Evolutionary conservation across 2,329 filamentous ascomycete genomes (phyloP).

Genomic region (Teratosphaeriaceae sp.): DNA sequence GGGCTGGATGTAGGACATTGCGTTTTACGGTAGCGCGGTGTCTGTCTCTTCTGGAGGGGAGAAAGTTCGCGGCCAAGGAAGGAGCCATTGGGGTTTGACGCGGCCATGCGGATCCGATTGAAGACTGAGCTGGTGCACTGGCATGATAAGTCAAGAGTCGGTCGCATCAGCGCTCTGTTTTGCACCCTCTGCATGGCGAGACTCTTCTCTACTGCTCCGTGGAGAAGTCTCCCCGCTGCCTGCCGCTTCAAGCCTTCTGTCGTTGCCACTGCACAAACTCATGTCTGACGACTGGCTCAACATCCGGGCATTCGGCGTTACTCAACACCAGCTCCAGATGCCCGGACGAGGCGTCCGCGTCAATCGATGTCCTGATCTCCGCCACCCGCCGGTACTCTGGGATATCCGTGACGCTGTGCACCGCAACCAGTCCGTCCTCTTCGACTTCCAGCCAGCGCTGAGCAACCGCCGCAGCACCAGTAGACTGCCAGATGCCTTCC

Average conservation of each 20-base stretch:
- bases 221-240: too few species aligned
- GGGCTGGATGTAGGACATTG: too few species aligned
- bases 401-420: constrained; percentile 8
- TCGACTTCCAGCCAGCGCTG: constrained; percentile 15
- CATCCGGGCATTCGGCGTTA: background rate
- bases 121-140: too few species aligned
- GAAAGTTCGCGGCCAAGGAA: too few species aligned
- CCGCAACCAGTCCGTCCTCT: constrained; percentile 10
- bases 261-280: background rate
- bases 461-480: constrained; percentile 11
- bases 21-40: too few species aligned
- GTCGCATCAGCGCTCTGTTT: too few species aligned
- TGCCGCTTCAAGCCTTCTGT: constrained; percentile 1
- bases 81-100: too few species aligned
- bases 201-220: too few species aligned
- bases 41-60: too few species aligned
- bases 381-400: constrained; percentile 7
- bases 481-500: constrained; percentile 16
- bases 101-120: too few species aligned
- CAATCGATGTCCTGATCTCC: background rate
- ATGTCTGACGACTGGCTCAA: background rate
- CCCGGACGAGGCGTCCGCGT: background rate
- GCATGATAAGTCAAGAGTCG: too few species aligned
- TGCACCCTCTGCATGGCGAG: too few species aligned
- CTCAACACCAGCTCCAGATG: background rate